Percentiles rank a stretch among this genome's conserved stretches.
These are phyloP conservation scores for Nyctanthes arbortristis DNA, from an alignment of 257 asterid genomes.

Conservation along the genomic window DNA sequence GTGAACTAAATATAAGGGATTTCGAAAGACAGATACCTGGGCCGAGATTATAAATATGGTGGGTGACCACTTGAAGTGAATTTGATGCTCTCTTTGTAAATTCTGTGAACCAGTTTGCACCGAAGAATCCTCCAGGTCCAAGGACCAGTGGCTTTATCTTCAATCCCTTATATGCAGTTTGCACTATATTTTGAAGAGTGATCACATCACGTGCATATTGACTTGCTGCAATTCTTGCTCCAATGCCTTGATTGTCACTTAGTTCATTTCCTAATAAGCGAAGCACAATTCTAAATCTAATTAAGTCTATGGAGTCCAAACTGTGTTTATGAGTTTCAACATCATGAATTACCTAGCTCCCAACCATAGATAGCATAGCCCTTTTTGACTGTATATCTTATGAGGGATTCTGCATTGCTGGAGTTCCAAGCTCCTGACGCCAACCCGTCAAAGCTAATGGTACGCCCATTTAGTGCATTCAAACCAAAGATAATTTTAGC, in stretches of 20 bases:
- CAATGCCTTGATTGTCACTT: conserved; percentile 77
- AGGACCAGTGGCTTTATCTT: conserved; percentile 55
- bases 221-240: conserved; percentile 65
- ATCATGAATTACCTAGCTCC: conserved; percentile 74
- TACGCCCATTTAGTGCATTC: conserved; percentile 67
- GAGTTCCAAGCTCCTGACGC: conserved; percentile 75
- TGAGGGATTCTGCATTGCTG: conserved; percentile 69
- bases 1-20: not conserved
- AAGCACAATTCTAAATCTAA: not conserved
- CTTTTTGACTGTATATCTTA: conserved; percentile 54
- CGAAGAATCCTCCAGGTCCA: conserved; percentile 90
- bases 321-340: not conserved
- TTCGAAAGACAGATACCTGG: conserved; percentile 49
- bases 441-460: conserved; percentile 39
- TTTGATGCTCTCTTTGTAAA: conserved; percentile 42
- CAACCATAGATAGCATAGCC: conserved; percentile 65
- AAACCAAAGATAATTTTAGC: too few species aligned
- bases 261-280: conserved; percentile 69
- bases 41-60: conserved; percentile 92
- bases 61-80: conserved; percentile 70
- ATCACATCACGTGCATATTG: conserved; percentile 59
- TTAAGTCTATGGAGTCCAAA: not conserved
- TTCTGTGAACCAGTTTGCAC: conserved; percentile 56
- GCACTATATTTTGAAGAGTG: conserved; percentile 45
- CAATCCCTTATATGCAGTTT: conserved; percentile 48